These are phyloP conservation scores for Hamigera avellanea DNA, from an alignment of 495 filamentous ascomycete species.

Conservation along the genomic window DNA sequence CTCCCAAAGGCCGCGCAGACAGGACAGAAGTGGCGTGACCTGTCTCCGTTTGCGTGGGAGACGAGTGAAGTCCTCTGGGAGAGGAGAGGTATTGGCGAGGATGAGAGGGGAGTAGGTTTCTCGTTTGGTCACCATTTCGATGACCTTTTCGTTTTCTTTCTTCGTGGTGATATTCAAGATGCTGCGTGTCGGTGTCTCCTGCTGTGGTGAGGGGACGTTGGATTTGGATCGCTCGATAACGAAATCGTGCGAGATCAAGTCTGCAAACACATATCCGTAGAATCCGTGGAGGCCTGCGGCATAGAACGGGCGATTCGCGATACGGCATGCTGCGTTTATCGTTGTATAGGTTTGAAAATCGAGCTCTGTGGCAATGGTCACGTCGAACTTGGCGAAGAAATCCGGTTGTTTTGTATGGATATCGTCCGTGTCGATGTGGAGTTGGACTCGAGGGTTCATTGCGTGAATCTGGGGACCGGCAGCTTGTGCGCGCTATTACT, in stretches of 20 bases:
- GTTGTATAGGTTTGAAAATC: slow-evolving; percentile 56
- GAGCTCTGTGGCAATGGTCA: slow-evolving; percentile 86
- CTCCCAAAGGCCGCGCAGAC: slow-evolving; percentile 74
- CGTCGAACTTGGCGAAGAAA: slow-evolving; percentile 69
- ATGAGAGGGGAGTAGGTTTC: slow-evolving; percentile 77
- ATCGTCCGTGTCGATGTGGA: slow-evolving; percentile 55
- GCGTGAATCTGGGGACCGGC: slow-evolving; percentile 66
- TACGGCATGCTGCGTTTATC: slow-evolving; percentile 73
- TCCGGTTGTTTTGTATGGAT: slow-evolving; percentile 50
- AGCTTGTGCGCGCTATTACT: slow-evolving; percentile 62
- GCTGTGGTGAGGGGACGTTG: slow-evolving; percentile 53
- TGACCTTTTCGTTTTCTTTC: slow-evolving; percentile 58
- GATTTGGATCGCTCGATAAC: slow-evolving; percentile 74
- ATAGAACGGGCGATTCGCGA: slow-evolving; percentile 72
- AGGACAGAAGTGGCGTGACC: slow-evolving; percentile 70
- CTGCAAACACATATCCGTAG: slow-evolving; percentile 91
- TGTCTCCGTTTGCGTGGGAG: slow-evolving; percentile 55
- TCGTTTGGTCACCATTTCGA: slow-evolving; percentile 85
- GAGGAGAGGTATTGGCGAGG: slow-evolving; percentile 61
- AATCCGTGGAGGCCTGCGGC: slow-evolving; percentile 78
- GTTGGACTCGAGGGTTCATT: slow-evolving; percentile 81
- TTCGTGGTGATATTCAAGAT: slow-evolving; percentile 61
- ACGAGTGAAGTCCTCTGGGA: slow-evolving; percentile 57
- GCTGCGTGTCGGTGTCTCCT: slow-evolving; percentile 69
- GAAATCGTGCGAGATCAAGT: slow-evolving; percentile 79